A percentile compares a stretch with the other conserved stretches of the same genome.
phyloP scores from a whole-genome alignment of 2,329 filamentous ascomycete species.

The Alternaria sp. region DNA sequence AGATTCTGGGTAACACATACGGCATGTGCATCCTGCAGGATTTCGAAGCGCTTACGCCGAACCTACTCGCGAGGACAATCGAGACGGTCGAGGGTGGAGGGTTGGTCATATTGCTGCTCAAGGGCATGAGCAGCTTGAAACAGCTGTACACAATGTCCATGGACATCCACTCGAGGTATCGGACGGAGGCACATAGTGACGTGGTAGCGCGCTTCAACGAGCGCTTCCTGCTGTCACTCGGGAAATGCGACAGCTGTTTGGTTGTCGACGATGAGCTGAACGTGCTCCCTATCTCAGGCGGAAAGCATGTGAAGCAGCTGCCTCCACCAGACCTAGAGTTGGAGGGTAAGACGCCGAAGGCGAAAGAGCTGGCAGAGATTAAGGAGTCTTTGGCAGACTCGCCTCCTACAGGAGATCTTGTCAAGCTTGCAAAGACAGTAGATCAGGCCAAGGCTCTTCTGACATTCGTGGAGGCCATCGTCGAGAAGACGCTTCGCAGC shows the following conservation, averaged over 20 bases:
- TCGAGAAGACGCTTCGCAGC: conserved; percentile 91
- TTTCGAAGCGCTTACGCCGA: conserved; percentile 97
- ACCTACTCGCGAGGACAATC: conserved; percentile 89
- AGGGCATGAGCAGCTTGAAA: conserved; percentile 96
- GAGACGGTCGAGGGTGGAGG: conserved; percentile 98
- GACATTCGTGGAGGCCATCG: conserved; percentile 94
- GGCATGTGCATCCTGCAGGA: conserved; percentile 99
- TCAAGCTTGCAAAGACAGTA: conserved; percentile 85
- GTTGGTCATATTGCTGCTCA: conserved; percentile 85
- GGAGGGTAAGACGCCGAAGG: conserved; percentile 71
- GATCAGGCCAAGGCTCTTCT: conserved; percentile 97
- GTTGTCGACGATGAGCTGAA: conserved; percentile 98
- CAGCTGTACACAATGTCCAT: conserved; percentile 96
- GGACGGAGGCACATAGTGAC: conserved; percentile 94
- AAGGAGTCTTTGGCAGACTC: conserved; percentile 87
- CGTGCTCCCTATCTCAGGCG: conserved; percentile 94
- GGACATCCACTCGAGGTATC: conserved; percentile 96
- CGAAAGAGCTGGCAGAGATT: conserved; percentile 79
- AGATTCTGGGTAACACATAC: conserved; percentile 96
- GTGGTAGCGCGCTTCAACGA: conserved; percentile 97
- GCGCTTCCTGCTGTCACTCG: conserved; percentile 91
- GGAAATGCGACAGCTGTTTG: conserved; percentile 92
- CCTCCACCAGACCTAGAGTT: conserved; percentile 77
- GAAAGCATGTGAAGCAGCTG: conserved; percentile 83
- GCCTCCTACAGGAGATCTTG: conserved; percentile 82